Evolutionary conservation across 768 basidiomycete genomes (phyloP).

Genomic region (Lactarius quietus): DNA sequence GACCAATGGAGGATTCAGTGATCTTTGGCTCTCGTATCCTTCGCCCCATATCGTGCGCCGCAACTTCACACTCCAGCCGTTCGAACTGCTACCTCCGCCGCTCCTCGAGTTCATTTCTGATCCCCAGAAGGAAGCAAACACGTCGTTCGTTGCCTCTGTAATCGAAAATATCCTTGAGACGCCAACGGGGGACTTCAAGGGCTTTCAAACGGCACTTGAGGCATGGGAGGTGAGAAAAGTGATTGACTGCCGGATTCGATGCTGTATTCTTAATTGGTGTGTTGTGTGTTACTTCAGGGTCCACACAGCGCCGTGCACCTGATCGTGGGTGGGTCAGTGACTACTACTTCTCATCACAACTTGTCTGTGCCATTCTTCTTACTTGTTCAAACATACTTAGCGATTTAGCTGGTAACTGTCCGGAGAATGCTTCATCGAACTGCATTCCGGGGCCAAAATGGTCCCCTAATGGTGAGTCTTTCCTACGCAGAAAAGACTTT

Average conservation of each 20-base stretch:
- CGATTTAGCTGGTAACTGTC: slow-evolving; percentile 33
- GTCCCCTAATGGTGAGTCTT: slow-evolving; percentile 33
- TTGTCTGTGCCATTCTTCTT: too few species aligned
- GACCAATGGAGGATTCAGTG: slow-evolving; percentile 32
- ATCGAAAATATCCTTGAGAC: slow-evolving; percentile 31
- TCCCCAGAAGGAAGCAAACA: slow-evolving; percentile 28
- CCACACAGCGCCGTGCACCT: slow-evolving; percentile 35
- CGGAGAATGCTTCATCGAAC: slow-evolving; percentile 27
- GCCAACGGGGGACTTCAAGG: slow-evolving; percentile 30
- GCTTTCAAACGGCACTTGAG: slow-evolving; percentile 35
- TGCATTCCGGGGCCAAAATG: slow-evolving; percentile 32
- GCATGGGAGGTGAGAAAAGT: slow-evolving; percentile 27
- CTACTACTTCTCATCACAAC: background rate
- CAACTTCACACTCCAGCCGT: slow-evolving; percentile 36
- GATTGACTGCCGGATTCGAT: background rate
- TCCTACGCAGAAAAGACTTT: background rate
- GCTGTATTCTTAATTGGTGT: background rate
- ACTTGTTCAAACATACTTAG: slow-evolving; percentile 22
- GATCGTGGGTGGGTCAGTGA: slow-evolving; percentile 35
- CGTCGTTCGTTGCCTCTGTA: slow-evolving; percentile 29
- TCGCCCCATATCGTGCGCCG: slow-evolving; percentile 35
- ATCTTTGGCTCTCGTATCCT: slow-evolving; percentile 33
- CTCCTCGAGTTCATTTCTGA: slow-evolving; percentile 24
- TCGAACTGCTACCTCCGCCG: background rate
- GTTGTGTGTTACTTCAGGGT: slow-evolving; percentile 28